phyloP scores from a whole-genome alignment of 2,329 filamentous ascomycete species.

The Epichloe bromicola region DNA sequence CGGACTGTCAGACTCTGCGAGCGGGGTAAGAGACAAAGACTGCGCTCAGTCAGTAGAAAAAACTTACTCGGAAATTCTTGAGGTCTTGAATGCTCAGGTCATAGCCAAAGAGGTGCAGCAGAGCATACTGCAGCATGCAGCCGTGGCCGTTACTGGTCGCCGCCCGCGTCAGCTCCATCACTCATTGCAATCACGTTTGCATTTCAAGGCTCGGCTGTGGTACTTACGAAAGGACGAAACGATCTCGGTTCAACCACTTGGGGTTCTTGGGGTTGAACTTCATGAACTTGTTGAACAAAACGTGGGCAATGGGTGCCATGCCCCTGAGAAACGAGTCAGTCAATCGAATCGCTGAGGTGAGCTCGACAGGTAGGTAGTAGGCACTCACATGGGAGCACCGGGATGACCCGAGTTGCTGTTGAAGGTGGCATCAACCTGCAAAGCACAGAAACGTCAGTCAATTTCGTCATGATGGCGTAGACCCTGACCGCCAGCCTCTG shows the following conservation, averaged over 20 bases:
- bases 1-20: neutral
- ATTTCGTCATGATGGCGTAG: neutral
- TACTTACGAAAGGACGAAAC: constrained; percentile 96
- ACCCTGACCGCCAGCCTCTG: constrained; percentile 1
- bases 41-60: neutral
- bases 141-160: constrained; percentile 78
- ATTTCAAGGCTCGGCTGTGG: neutral
- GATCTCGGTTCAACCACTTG: constrained; percentile 91
- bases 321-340: constrained; percentile 36
- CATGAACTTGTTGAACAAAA: constrained; percentile 98
- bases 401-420: constrained; percentile 96
- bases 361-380: neutral
- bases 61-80: constrained; percentile 87
- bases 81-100: constrained; percentile 76
- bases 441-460: neutral
- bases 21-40: neutral
- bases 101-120: constrained; percentile 95
- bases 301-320: constrained; percentile 90
- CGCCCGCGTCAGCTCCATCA: constrained; percentile 1
- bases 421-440: constrained; percentile 90
- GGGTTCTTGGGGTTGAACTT: constrained; percentile 99
- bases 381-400: constrained; percentile 80
- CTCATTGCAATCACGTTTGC: neutral
- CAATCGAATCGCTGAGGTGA: neutral
- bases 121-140: constrained; percentile 98